These are phyloP conservation scores for Xylariales sp. DNA, from an alignment of 2,329 filamentous ascomycete genomes.

Conservation along the genomic window DNA sequence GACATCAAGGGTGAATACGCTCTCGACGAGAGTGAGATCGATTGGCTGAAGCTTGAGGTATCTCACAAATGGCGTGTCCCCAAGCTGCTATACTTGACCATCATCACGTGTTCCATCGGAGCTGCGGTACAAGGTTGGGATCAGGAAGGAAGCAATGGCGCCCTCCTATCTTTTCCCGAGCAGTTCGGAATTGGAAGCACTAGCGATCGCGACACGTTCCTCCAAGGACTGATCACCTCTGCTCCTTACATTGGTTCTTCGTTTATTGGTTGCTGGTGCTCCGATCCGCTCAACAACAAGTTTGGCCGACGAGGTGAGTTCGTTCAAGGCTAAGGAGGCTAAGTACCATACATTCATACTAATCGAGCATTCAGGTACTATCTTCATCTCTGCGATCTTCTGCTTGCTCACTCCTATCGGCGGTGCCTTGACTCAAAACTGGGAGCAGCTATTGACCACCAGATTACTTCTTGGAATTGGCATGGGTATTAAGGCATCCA, in stretches of 20 bases:
- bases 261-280: conserved; percentile 47
- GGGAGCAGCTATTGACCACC: conserved; percentile 64
- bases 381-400: conserved; percentile 22
- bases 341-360: no score
- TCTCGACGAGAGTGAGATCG: conserved; percentile 52
- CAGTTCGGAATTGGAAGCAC: conserved; percentile 34
- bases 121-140: conserved; percentile 48
- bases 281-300: conserved; percentile 38
- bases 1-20: conserved; percentile 40
- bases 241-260: conserved; percentile 34
- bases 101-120: conserved; percentile 40
- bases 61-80: conserved; percentile 66
- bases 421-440: conserved; percentile 31
- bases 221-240: conserved; percentile 55
- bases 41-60: conserved; percentile 52
- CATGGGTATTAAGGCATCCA: conserved; percentile 64
- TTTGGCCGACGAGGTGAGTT: conserved; percentile 36
- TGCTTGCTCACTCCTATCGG: conserved; percentile 1
- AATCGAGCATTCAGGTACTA: conserved; percentile 1
- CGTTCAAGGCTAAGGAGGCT: neutral
- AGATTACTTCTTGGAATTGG: conserved; percentile 65
- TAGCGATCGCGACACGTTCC: conserved; percentile 43
- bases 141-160: conserved; percentile 36
- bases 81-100: conserved; percentile 56
- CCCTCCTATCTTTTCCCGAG: conserved; percentile 35